Evolutionary conservation across 345 rosid species (phyloP), one percentile per base, ranked within the genome.

Genomic region (Carallia pectinifolia): DNA sequence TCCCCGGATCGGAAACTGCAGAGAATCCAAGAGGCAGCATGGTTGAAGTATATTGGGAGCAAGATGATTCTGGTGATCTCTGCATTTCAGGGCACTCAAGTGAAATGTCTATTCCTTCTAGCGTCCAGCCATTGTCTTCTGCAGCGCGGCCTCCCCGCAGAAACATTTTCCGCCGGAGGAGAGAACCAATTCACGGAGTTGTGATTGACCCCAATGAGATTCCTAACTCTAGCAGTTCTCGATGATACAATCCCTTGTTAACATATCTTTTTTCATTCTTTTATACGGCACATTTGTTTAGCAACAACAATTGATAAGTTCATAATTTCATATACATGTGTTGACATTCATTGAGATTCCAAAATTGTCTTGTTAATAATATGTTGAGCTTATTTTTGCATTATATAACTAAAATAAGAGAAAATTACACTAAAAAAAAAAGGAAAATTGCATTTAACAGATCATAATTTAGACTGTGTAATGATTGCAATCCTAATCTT

Each of bases 41-140:
- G 97, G 97, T 92, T 29, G 99, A 92, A 87, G 97, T 92, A 5
- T 85, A 85, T 74, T 92, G 96, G 96, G 84, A 85, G 71, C 96
- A 92, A 80, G 97, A 95, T 54, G 97, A 92, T 54, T 68, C 90
- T 1, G 97, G 99, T 17, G 61, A 88, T 48, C 92, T 92, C 73
- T 90, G 97, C 85, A 88, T 90, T 65, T 86, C 96, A 13, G 91
- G 96, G 30, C 93, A 90, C 76, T 90, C 97, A 2, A 34, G 81
- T 1, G 97, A 95, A 77, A 90, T 79, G 69, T 82, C 91, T 7
- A 38, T 92, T 16, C 97, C 97, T 61, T 76, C 73, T 6, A 68
- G 76, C 65, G 85, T 69, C 38, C 81, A 67, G 39, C 72, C 81
- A 0, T 58, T 69, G 65, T 58, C 70, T 34, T 68, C 81, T 68